Evolutionary conservation across 352 stramenopile genomes (phyloP).

Genomic region (Peronospora belbahrii): DNA sequence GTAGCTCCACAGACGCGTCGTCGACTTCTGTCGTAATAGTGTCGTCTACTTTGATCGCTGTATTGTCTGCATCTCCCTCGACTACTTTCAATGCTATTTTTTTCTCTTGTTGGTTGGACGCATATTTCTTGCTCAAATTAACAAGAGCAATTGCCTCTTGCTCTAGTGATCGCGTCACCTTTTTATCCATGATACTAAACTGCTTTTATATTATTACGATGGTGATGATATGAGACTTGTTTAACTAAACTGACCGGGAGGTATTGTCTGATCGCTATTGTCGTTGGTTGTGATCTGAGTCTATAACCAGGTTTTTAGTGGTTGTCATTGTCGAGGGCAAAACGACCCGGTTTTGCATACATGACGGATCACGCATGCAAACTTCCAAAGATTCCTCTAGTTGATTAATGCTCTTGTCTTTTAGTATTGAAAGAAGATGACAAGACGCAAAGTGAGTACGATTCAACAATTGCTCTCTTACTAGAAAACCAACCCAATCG

Average conservation of each 20-base stretch:
- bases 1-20: constrained; percentile 14
- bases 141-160: constrained; percentile 66
- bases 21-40: not conserved
- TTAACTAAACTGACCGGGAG: constrained; percentile 15
- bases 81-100: constrained; percentile 28
- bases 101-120: not conserved
- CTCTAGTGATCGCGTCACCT: constrained; percentile 39
- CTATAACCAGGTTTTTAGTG: constrained; percentile 9
- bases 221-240: constrained; percentile 5
- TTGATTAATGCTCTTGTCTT: no score
- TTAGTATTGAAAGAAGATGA: no score
- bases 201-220: constrained; percentile 1
- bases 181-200: constrained; percentile 48
- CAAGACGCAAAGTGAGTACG: no score
- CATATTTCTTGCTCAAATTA: constrained; percentile 32
- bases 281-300: constrained; percentile 16
- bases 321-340: constrained; percentile 2
- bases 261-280: constrained; percentile 15
- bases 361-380: constrained; percentile 4
- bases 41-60: constrained; percentile 6
- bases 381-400: not conserved
- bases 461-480: no score
- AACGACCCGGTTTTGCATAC: not conserved
- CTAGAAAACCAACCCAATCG: no score
- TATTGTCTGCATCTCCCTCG: constrained; percentile 7